A percentile compares a stretch with the other conserved stretches of the same genome.
Evolutionary conservation across 1,139 yeast species (phyloP).

Genomic region (Petasospora rhodanensis): DNA sequence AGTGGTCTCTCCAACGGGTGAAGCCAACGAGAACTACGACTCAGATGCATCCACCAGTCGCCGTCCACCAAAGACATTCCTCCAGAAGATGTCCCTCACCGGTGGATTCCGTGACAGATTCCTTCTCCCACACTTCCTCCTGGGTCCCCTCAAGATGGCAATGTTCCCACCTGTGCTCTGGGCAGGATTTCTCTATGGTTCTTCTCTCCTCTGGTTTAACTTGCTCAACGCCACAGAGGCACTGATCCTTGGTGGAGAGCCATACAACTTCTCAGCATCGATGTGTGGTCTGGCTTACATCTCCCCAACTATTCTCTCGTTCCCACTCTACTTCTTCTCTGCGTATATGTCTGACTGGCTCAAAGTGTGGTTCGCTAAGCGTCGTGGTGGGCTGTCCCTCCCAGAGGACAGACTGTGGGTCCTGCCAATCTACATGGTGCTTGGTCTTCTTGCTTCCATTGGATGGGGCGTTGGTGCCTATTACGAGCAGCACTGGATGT

Average conservation of each 20-base stretch:
- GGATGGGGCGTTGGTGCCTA: slow-evolving; percentile 41
- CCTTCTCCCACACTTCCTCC: slow-evolving; percentile 29
- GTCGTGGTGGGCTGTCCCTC: slow-evolving; percentile 33
- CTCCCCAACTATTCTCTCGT: slow-evolving; percentile 35
- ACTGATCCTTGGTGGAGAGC: slow-evolving; percentile 36
- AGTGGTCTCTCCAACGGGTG: too few species aligned
- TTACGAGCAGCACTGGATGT: slow-evolving; percentile 43
- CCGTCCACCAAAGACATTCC: slow-evolving; percentile 32
- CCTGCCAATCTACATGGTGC: slow-evolving; percentile 29
- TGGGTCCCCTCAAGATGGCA: slow-evolving; percentile 37
- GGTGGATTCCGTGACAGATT: slow-evolving; percentile 29
- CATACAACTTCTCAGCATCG: slow-evolving; percentile 37
- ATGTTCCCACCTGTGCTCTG: slow-evolving; percentile 55
- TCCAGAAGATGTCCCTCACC: slow-evolving; percentile 32
- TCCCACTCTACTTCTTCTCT: slow-evolving; percentile 31
- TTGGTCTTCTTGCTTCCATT: slow-evolving; percentile 35
- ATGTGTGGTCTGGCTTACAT: slow-evolving; percentile 38
- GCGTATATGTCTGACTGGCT: slow-evolving; percentile 36
- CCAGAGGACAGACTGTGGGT: slow-evolving; percentile 41
- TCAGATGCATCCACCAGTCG: too few species aligned
- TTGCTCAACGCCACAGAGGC: slow-evolving; percentile 44
- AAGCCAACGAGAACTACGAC: too few species aligned
- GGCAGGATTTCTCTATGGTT: slow-evolving; percentile 60
- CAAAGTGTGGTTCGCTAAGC: slow-evolving; percentile 32
- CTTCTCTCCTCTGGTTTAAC: slow-evolving; percentile 54